Base-by-base conservation (phyloP, 2,329 filamentous ascomycete genomes). In the Xylaria hypoxylon region DNA sequence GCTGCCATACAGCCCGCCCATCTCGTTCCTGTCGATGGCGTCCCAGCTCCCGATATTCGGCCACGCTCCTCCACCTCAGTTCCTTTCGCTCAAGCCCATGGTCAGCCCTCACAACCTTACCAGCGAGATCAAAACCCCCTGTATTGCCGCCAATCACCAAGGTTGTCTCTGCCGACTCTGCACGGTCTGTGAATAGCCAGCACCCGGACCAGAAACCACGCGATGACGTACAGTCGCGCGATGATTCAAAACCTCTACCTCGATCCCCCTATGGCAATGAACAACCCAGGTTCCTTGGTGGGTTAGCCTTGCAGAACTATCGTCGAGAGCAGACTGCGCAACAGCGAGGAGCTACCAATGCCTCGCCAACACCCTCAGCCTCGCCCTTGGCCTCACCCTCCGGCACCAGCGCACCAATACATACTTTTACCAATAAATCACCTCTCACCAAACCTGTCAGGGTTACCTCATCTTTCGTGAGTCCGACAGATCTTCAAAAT, bases 221-320 rank as follows among this genome's bases (percentile, higher is more conserved):
- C 22, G 64, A 64, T 13, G 59, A 63, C 31, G 19, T 45, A 35
- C 65, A 51, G 33, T 44, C 45, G 8, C 59, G 61, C 59, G 71
- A 73, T 11, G 72, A 73, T 19, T 73, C 71, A 50, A 73, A 74
- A 48, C 76, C 77, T 58, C 74, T 77, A 35, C 76, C 73, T 33
- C 75, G 73, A 35, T 76, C 77, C 3, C 74, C 76, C 3, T 77
- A 81, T 15, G 13, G 13, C 58, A 80, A 76, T 56, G 77, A 75
- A 62, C 78, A 80, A 26, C 80, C 81, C 1, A 80, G 83, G 13
- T 88, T 88, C 71, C 84, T 88, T 56, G 86, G 86, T 17, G 86
- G 86, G 2, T 76, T 86, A 13, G 85, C 86, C 3, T 75, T 88
- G 64, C 79, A 80, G 68, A 86, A 87, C 52, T 84, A 84, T 51